Evolutionary conservation across 2,329 filamentous ascomycete genomes (phyloP), one percentile per base, ranked within the genome.

Genomic region (Ceratocystis albifundus): DNA sequence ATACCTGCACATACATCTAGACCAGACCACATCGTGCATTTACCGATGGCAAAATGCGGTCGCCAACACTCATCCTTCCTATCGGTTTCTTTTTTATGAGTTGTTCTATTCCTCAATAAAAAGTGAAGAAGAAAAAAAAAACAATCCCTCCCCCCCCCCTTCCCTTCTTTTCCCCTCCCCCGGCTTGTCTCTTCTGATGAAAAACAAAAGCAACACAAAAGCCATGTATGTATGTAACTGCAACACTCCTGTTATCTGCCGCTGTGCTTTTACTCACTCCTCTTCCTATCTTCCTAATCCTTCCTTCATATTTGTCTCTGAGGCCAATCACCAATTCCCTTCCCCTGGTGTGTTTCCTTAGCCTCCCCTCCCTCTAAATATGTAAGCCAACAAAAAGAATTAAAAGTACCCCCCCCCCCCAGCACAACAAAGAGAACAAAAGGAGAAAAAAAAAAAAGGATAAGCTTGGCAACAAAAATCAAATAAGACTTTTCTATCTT

Each of bases 401-500:
- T 25, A 28, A 10, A 53, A n/a, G n/a, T n/a, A n/a, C n/a, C n/a
- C n/a, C n/a, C n/a, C n/a, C n/a, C n/a, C 48, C 45, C 45, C 50
- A 57, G 20, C 53, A 30, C 28, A 17, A 17, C 28, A 32, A 59
- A 10, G 22, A 15, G 30, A 22, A 50, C n/a, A 53, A 53, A 22
- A 4, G 7, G 25, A 10, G 8, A n/a, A 28, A 15, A 53, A 59
- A 59, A 4, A 30, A 22, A n/a, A 32, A 30, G n/a, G n/a, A n/a
- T n/a, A n/a, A n/a, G n/a, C n/a, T n/a, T n/a, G n/a, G n/a, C n/a
- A 59, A 59, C 12, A 30, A 22, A 22, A 32, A 30, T 59, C 53
- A 59, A 59, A 59, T 59, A 25, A 59, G 20, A 36, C 12, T 59
- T 59, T 59, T n/a, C n/a, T 22, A 7, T 59, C 53, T 59, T 59